Evolutionary conservation across 1,284 basidiomycete genomes (phyloP).

Genomic region (Melampsora larici-populina): DNA sequence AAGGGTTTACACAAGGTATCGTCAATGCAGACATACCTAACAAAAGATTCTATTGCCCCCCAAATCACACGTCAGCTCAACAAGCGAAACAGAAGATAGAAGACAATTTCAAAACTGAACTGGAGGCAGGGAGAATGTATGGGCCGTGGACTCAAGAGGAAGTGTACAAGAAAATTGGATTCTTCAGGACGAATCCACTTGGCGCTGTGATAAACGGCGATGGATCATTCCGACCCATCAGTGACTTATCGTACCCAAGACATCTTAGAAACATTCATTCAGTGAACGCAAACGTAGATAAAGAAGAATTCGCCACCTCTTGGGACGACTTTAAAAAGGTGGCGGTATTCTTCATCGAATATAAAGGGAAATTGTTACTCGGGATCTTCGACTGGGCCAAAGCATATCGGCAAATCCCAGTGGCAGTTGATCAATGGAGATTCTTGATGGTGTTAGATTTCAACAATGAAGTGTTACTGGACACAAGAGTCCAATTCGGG

Average conservation of each 20-base stretch:
- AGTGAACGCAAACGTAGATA: constrained; percentile 1
- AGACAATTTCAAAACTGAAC: not conserved
- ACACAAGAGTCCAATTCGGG: not conserved
- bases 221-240: constrained; percentile 9
- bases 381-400: constrained; percentile 14
- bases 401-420: too few species aligned
- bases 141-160: not conserved
- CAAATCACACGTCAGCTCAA: not conserved
- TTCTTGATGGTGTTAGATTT: not conserved
- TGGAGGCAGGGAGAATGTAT: not conserved
- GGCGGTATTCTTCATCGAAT: not conserved
- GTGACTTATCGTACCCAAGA: constrained; percentile 6
- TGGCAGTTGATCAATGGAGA: too few species aligned
- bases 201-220: constrained; percentile 7
- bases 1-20: too few species aligned
- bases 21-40: too few species aligned
- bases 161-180: not conserved
- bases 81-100: not conserved
- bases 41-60: too few species aligned
- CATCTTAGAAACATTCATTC: not conserved
- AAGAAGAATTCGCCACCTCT: too few species aligned
- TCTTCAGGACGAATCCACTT: constrained; percentile 7
- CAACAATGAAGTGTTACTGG: not conserved
- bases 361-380: too few species aligned
- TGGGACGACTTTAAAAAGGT: too few species aligned